Evolutionary conservation across 768 basidiomycete species (phyloP), one percentile per base, ranked within the genome.

Genomic region (Tylopilus plumbeoviolaceoides): DNA sequence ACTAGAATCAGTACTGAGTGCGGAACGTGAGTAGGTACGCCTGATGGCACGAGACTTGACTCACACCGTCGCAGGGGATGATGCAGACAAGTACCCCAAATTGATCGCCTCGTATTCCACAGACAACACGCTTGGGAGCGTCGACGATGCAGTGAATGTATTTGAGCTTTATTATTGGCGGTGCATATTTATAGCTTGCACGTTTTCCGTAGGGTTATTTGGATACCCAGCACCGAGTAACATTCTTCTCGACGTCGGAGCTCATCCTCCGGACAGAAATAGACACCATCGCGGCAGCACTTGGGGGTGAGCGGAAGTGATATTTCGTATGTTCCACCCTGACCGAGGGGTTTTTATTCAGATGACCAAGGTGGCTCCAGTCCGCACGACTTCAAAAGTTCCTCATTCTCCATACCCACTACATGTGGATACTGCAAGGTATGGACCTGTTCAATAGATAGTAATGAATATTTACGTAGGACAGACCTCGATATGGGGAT

Each of bases 321-420:
- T 47, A 9, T 14, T 40, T 33, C 30, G 33, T 15, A 44, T 46
- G 25, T 40, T 21, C 14, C n/a, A 20, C 30, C 25, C 38, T 59
- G 35, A 62, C 38, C 48, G 49, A 51, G 50, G 42, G 47, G 45
- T 54, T 55, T 40, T 8, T 49, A 9, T 52, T 15, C 59, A 92
- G 91, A 80, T 59, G 91, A 93, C 60, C 78, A 84, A 62, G 91
- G 91, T 27, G 77, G 74, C 11, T 79, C 81, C 59, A 75, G 69
- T 48, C 89, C 87, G 3, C 91, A 92, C 66, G 73, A 79, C 27
- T 93, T 92, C 76, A 92, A 93, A 72, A 84, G 84, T 57, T 84
- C 90, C 3, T 82, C 87, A 2, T 93, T 93, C 70, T 89, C 89
- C 17, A 90, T 93, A 47, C 90, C 91, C 6, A 88, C 89, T 6